Percentiles rank a stretch among this genome's conserved stretches.
phyloP scores from a whole-genome alignment of 1,139 yeast genomes.

The Nakaseomyces sp. region DNA sequence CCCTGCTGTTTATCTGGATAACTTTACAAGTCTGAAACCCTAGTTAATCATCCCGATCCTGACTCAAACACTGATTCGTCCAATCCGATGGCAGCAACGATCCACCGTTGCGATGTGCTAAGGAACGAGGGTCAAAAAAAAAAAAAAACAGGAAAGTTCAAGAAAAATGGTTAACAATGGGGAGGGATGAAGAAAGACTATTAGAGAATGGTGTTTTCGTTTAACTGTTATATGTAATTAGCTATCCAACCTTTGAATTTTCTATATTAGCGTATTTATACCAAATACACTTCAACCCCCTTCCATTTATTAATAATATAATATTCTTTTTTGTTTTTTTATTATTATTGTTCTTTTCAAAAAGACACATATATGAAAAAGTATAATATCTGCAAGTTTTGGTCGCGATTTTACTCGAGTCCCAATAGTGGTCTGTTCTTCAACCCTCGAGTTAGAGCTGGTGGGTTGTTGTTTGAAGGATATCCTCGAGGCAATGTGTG shows the following conservation, averaged over 20 bases:
- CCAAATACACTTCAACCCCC: no score
- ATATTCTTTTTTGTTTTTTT: no score
- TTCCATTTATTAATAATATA: no score
- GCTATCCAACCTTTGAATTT: no score
- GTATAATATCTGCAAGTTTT: constrained; percentile 5
- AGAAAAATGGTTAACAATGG: no score
- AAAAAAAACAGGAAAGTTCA: background rate
- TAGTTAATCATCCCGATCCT: no score
- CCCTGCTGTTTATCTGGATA: background rate
- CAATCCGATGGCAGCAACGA: background rate
- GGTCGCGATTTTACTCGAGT: constrained; percentile 5
- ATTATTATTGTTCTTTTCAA: no score
- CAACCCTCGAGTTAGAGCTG: constrained; percentile 3
- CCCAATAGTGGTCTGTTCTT: background rate
- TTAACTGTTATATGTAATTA: no score
- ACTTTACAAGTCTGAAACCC: background rate
- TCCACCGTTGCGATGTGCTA: background rate
- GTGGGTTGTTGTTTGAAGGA: constrained; percentile 1
- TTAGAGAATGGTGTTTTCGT: no score
- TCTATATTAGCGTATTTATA: no score
- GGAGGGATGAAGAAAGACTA: no score
- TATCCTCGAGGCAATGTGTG: constrained; percentile 16
- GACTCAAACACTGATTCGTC: background rate
- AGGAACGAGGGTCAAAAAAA: background rate
- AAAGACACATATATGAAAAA: background rate